Base-by-base conservation (phyloP, 345 rosid species). In the Linum lewisii region DNA sequence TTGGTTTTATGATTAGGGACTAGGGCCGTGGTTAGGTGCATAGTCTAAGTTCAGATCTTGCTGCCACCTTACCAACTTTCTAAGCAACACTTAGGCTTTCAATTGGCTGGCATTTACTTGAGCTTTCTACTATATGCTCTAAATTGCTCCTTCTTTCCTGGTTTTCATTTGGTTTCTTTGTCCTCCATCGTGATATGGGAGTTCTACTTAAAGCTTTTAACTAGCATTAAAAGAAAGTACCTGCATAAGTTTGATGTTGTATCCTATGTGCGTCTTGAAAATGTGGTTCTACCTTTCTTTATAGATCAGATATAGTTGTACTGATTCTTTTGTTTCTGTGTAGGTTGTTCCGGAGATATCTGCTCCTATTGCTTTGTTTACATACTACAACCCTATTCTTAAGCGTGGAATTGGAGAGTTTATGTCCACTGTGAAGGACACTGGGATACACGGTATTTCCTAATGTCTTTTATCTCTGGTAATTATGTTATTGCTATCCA, bases 391-490 rank as follows among this genome's bases (percentile, higher is more conserved):
- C 25, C 56, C 56, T 20, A 52, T 52, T 15, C 56, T 52, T 14
- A 52, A 52, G 56, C 56, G 56, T 21, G 56, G 56, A 20, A 52
- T 52, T 52, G 56, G 56, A 21, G 15, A 52, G 8, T 52, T 52
- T 21, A 52, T 52, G 56, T 52, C 56, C 15, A 52, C 56, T 52
- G 25, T 52, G 24, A 5, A 24, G 56, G 56, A 52, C 0, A 7
- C 25, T 52, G 56, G 56, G 11, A 24, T 52, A 21, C 56, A 52
- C 20, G 56, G 56, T 52, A 52, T 10, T 52, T 9, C 15, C 15
- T 52, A 52, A 21, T 52, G 25, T 42, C 10, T 34, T 34, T 6
- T 11, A 34, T 34, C 38, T 34, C 47, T 42, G 47, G 47, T 6
- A 6, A 7, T 42, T 4, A 4, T 11, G 47, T 11, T 11, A 42